Evolutionary conservation across 768 basidiomycete genomes (phyloP), one percentile per base, ranked within the genome.

Genomic region (Suillus hirtellus): DNA sequence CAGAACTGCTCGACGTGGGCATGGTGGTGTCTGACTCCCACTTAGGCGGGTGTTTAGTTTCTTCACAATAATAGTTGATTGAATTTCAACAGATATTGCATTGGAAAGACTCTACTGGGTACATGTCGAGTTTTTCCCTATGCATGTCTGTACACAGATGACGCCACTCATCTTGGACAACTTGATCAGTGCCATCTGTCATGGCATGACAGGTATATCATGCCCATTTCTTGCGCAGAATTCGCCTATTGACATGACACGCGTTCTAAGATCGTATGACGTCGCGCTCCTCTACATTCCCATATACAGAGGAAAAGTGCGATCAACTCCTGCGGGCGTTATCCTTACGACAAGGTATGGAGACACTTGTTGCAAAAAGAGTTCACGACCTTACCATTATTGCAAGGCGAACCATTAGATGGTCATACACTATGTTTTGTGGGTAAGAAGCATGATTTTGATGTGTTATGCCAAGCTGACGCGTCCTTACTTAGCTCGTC

Each of bases 101-200:
- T 71, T 86, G 19, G 78, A 83, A 62, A 79, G 79, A 38, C 76
- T 82, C 27, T 88, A 84, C 66, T 88, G 86, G 86, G 68, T 61
- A 17, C 87, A 88, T 67, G 73, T 85, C 15, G 85, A 87, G 68
- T 80, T 79, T 61, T 86, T 84, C 70, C 84, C 83, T 2, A 82
- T 81, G 70, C 86, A 87, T 68, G 62, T 77, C 12, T 47, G 42
- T 11, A 66, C 71, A 7, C 70, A 74, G 5, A 63, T 84, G 2
- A 63, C 72, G 15, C 64, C 69, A 37, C 63, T 67, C 34, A 66
- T 68, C 12, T 66, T 84, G 34, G 79, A 84, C 21, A 80, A 83
- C 27, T 76, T 85, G 15, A 78, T 82, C 43, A 75, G 77, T 56
- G 74, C 84, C 6, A 79, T 86, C 53, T 74, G 80, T 34, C 85